Evolutionary conservation across 2,329 filamentous ascomycete genomes (phyloP).

Genomic region (Sclerotinia spermophila): DNA sequence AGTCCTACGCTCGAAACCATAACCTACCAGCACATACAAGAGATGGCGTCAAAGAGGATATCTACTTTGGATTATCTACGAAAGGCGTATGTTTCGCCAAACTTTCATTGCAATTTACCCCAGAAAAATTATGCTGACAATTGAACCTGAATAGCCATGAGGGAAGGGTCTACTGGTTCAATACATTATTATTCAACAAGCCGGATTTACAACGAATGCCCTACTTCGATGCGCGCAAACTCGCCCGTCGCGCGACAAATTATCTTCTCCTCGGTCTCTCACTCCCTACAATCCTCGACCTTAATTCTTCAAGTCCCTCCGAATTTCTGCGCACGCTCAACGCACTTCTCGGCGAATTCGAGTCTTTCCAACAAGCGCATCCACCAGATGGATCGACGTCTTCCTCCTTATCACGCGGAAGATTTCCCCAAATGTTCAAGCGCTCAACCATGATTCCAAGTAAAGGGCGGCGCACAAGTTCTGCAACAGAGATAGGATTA

Average conservation of each 20-base stretch:
- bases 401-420: conserved; percentile 67
- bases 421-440: conserved; percentile 81
- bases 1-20: conserved; percentile 38
- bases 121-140: conserved; percentile 1
- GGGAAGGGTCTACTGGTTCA: conserved; percentile 96
- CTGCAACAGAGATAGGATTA: conserved; percentile 56
- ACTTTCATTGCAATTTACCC: neutral
- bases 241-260: conserved; percentile 87
- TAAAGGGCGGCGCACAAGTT: conserved; percentile 57
- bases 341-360: conserved; percentile 83
- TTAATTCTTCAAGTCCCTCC: conserved; percentile 72
- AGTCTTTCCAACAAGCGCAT: conserved; percentile 86
- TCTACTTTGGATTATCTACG: conserved; percentile 89
- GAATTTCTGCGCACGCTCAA: conserved; percentile 89
- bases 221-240: conserved; percentile 78
- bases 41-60: conserved; percentile 87
- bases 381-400: conserved; percentile 66
- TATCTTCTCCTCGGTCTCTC: conserved; percentile 91
- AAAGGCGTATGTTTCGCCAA: conserved; percentile 67
- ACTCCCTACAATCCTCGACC: conserved; percentile 82
- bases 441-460: conserved; percentile 49
- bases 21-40: conserved; percentile 65
- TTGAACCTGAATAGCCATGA: conserved; percentile 64
- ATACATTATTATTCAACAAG: conserved; percentile 88
- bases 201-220: conserved; percentile 75